Percentiles rank a stretch among this genome's conserved stretches.
Conservation (phyloP, 2,329 filamentous ascomycete species). For the Incumbomyces delicatus region DNA sequence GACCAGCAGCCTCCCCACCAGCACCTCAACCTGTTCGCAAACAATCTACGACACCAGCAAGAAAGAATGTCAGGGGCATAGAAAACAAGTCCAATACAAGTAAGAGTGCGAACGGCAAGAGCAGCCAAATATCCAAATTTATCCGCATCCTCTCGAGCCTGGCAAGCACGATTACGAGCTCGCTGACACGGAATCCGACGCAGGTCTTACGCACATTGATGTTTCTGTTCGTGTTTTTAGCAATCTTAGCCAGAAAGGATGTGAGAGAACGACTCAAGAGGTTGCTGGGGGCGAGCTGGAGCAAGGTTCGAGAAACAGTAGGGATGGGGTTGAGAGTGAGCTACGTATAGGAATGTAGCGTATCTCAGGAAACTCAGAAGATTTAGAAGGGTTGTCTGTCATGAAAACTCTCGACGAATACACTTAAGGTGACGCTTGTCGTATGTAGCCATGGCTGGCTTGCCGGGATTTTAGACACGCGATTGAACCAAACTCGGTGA, state of each 20-base stretch:
- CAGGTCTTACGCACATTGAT: slow-evolving; percentile 55
- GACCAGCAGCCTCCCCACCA: slow-evolving; percentile 7
- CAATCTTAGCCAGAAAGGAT: slow-evolving; percentile 65
- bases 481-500: too few species aligned
- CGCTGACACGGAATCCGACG: slow-evolving; percentile 46
- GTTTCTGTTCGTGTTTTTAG: slow-evolving; percentile 67
- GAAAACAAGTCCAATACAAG: slow-evolving; percentile 9
- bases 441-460: too few species aligned
- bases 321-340: slow-evolving; percentile 97
- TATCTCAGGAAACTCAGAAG: too few species aligned
- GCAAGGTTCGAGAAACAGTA: slow-evolving; percentile 71
- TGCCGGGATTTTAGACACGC: too few species aligned
- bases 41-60: slow-evolving; percentile 12
- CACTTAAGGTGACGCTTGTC: too few species aligned
- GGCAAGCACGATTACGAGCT: slow-evolving; percentile 41
- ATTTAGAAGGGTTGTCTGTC: too few species aligned
- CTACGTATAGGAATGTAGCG: slow-evolving; percentile 51
- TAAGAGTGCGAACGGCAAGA: slow-evolving; percentile 20
- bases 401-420: too few species aligned
- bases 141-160: slow-evolving; percentile 40
- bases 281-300: slow-evolving; percentile 61
- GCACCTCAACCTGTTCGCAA: slow-evolving; percentile 3
- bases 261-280: slow-evolving; percentile 64
- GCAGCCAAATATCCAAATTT: slow-evolving; percentile 35
- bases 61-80: slow-evolving; percentile 11